phyloP scores from a whole-genome alignment of 176 grass and related monocot genomes.

The Saccharum officinarum region DNA sequence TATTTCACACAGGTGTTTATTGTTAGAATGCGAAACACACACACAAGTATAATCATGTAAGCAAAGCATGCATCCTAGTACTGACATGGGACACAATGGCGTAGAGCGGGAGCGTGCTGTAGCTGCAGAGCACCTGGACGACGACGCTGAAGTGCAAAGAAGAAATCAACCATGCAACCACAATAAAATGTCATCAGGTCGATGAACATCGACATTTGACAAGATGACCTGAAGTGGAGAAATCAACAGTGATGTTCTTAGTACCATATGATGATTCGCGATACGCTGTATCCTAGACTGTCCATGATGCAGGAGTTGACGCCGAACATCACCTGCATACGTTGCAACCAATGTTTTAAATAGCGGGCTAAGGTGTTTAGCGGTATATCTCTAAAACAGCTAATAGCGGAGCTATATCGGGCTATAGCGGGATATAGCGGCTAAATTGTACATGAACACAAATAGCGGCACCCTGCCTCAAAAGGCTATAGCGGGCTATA shows the following conservation, averaged over 20 bases:
- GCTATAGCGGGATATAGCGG: too few relatives aligned
- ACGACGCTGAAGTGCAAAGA: constrained; percentile 43
- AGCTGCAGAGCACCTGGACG: constrained; percentile 70
- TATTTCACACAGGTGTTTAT: background rate
- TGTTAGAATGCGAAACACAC: background rate
- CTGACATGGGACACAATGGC: constrained; percentile 83
- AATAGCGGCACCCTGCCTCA: too few relatives aligned
- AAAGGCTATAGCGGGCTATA: too few relatives aligned
- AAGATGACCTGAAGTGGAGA: background rate
- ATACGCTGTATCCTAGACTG: constrained; percentile 5
- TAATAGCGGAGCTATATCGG: too few relatives aligned
- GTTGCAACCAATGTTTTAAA: too few relatives aligned
- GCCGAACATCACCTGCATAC: constrained; percentile 39
- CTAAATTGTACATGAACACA: too few relatives aligned
- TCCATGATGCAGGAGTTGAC: constrained; percentile 72
- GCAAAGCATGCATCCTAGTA: background rate
- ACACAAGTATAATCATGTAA: background rate
- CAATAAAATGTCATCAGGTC: background rate
- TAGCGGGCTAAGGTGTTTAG: too few relatives aligned
- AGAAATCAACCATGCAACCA: background rate
- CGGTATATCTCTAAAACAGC: too few relatives aligned
- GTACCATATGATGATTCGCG: constrained; percentile 53
- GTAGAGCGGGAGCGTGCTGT: constrained; percentile 86
- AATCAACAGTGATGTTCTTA: background rate
- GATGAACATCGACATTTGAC: background rate